Base-by-base conservation (phyloP, 2,329 filamentous ascomycete species). In the Beauveria scarabaeidicola region DNA sequence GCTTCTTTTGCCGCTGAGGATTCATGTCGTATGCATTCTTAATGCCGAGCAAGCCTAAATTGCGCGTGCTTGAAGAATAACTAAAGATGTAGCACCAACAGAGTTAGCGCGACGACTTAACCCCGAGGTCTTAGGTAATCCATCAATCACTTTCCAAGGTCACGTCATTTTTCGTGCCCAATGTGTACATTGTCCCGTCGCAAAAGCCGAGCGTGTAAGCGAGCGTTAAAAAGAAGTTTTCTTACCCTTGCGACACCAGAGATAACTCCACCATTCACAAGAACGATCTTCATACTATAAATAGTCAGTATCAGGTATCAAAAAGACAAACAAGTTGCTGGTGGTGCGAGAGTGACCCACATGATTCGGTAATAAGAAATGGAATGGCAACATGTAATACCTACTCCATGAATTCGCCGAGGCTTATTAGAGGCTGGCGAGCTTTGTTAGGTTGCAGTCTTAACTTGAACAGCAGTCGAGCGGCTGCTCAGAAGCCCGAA, bases 221-320 rank as follows among this genome's bases (percentile, higher is more conserved):
- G n/a, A n/a, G n/a, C n/a, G n/a, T n/a, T n/a, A n/a, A n/a, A n/a
- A n/a, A n/a, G n/a, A n/a, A n/a, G n/a, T n/a, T n/a, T n/a, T n/a
- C n/a, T n/a, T n/a, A n/a, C 87, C 77, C 68, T 86, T 83, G 65
- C 81, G 68, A 83, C 80, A 62, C 81, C 81, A 65, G 78, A 81
- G 66, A 84, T 84, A 62, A 81, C 79, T 71, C 78, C 78, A 64
- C 67, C 66, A 61, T 63, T 66, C 43, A 69, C 67, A 25, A 70
- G 64, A 64, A 69, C 68, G 32, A 66, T 63, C 63, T 67, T 67
- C 68, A 69, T 69, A 29, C 64, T 67, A 59, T 32, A n/a, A n/a
- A n/a, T n/a, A 17, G 32, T 15, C 17, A 9, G 52, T 38, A 52
- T 25, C 46, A 27, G 52, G 41, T 55, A 55, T 55, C 41, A 32